phyloP scores from a whole-genome alignment of 306 rosid genomes.

The Cicer yamashitae region DNA sequence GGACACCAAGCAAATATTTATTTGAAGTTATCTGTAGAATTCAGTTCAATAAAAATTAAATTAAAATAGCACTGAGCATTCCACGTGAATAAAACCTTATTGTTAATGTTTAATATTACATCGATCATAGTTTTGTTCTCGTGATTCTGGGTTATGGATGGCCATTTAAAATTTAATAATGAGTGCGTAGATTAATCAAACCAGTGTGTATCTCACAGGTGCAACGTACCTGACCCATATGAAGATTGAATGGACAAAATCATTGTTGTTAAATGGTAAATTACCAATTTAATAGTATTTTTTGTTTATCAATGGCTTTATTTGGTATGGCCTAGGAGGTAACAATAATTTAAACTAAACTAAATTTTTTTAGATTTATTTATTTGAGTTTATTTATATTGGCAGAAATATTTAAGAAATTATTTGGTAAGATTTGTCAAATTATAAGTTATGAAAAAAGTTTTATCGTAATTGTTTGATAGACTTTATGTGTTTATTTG shows the following conservation, averaged over 20 bases:
- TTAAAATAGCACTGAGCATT: neutral
- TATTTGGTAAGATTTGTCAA: too few relatives aligned
- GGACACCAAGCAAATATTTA: slow-evolving; percentile 48
- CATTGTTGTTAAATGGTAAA: slow-evolving; percentile 25
- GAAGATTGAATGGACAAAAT: slow-evolving; percentile 24
- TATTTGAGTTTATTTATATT: too few relatives aligned
- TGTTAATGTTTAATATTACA: slow-evolving; percentile 31
- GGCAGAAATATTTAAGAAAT: too few relatives aligned
- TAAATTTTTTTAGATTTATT: too few relatives aligned
- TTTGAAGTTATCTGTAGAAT: neutral
- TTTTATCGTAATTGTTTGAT: too few relatives aligned
- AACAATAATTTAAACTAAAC: neutral
- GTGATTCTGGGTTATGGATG: slow-evolving; percentile 54
- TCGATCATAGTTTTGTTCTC: slow-evolving; percentile 51
- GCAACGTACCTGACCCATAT: slow-evolving; percentile 44
- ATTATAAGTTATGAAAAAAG: too few relatives aligned
- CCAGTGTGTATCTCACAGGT: slow-evolving; percentile 16
- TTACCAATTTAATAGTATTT: neutral
- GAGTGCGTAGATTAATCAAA: neutral
- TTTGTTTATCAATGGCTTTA: neutral
- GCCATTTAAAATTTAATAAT: slow-evolving; percentile 21
- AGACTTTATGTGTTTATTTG: too few relatives aligned
- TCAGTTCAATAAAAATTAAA: neutral
- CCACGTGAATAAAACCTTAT: slow-evolving; percentile 42
- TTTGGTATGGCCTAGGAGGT: slow-evolving; percentile 6